Base-by-base conservation (phyloP, 805 yeast genomes). In the Sugiyamaella marilandica region DNA sequence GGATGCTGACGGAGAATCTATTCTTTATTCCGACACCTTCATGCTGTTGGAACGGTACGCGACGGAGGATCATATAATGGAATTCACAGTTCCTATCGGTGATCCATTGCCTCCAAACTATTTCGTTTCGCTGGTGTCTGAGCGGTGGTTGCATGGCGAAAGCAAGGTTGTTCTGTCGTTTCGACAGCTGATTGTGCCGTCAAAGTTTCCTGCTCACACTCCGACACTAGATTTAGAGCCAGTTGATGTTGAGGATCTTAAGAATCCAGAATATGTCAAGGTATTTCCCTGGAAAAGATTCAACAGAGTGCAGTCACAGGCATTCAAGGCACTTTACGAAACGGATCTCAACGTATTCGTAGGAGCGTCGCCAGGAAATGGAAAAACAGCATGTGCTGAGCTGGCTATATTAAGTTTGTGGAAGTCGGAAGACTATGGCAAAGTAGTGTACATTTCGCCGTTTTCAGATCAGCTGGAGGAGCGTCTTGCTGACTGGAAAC, bases 101-200 rank as follows among this genome's bases (percentile, higher is more conserved):
- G 82, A 79, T 4, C 66, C 71, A 3, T 66, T 76, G 19, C 86
- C 91, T 0, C 96, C 97, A 0, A 83, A 81, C 59, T 82, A 85
- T 58, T 88, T 85, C 66, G 76, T 90, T 3, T 74, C 85, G 0
- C 66, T 91, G 10, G 68, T 85, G 1, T 88, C 95, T 53, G 95
- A 91, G 53, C 80, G 76, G 54, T 94, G 98, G 99, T 69, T 90
- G 3, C 91, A 87, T 56, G 81, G 89, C 53, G 87, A 80, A 51
- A 73, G 76, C 56, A 79, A 78, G 54, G 64, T 78, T 1, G 87
- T 96, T 0, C 73, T 89, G 1, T 67, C 81, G 52, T 69, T 88
- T 55, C 70, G 74, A 32, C 64, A 71, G 19, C 58, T 86, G 50
- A 72, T 69, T 33, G 49, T 82, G 3, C 96, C 96, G 5, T 77